Evolutionary conservation across 169 alveolate species (phyloP), one percentile per base, ranked within the genome.

Genomic region (Plasmodium relictum): DNA sequence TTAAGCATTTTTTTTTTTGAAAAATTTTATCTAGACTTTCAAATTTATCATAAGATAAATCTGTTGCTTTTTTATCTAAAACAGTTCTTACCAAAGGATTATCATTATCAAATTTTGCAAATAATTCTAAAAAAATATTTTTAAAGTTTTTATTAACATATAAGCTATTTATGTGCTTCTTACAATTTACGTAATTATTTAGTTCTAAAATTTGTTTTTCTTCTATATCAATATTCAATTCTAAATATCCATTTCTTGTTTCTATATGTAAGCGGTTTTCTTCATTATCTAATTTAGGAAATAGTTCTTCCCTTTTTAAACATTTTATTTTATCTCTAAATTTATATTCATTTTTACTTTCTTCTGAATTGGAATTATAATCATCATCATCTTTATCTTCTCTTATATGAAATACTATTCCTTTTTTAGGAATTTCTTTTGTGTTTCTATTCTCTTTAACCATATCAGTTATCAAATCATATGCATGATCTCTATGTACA

Each of bases 81-180:
- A 24, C 59, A 63, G 4, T 45, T 61, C n/a, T 50, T 18, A 62
- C 56, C 10, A 76, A 56, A 20, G 88, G 76, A 54, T 76, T 76
- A n/a, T 62, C n/a, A 62, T 16, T 10, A 44, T 76, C 42, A 14
- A 63, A 62, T 14, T 76, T 45, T 1, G 88, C 44, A 52, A 62
- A 76, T 26, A 76, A 44, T 22, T 62, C 68, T 6, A 24, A 3
- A 39, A 62, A 76, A 16, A 76, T 26, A 3, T 76, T 18, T 63
- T 76, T 76, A 61, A 76, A 76, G 18, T 76, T 41, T 16, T 48
- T 20, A 76, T 76, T 61, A 37, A 76, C 14, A 56, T 62, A 50
- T 45, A 76, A 22, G 45, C 88, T 63, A 63, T 26, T 65, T n/a
- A 54, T 50, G 56, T 76, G 56, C 5, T 76, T 10, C 14, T n/a